phyloP scores from a whole-genome alignment of 371 early-diverging fungal genomes.

The Mucor irregularis region DNA sequence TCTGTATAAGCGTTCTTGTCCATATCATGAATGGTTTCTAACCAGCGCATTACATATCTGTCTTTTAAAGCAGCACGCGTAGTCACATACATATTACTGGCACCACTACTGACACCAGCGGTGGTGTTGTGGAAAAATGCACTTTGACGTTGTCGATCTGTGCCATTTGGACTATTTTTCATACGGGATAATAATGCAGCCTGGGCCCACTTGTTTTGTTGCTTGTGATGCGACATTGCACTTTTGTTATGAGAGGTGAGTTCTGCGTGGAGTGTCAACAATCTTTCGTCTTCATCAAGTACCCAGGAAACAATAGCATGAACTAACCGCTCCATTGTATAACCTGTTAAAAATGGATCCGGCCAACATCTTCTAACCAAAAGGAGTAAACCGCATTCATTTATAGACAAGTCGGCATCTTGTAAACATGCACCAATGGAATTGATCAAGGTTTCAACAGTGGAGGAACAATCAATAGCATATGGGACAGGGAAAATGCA shows the following conservation, averaged over 20 bases:
- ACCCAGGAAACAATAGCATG: slow-evolving; percentile 55
- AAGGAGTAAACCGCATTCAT: slow-evolving; percentile 57
- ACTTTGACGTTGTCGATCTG: slow-evolving; percentile 30
- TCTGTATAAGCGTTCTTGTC: slow-evolving; percentile 32
- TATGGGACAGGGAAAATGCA: slow-evolving; percentile 57
- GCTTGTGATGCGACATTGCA: slow-evolving; percentile 2
- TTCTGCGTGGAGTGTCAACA: slow-evolving; percentile 40
- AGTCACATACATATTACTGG: slow-evolving; percentile 47
- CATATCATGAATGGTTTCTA: slow-evolving; percentile 41
- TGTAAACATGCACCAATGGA: slow-evolving; percentile 54
- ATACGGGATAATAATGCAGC: slow-evolving; percentile 30
- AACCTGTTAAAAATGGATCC: slow-evolving; percentile 56
- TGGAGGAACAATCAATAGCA: slow-evolving; percentile 51
- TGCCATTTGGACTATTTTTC: slow-evolving; percentile 14
- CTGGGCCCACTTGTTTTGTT: slow-evolving; percentile 34
- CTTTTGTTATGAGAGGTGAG: slow-evolving; percentile 21
- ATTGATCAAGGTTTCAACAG: slow-evolving; percentile 53
- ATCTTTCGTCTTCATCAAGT: slow-evolving; percentile 55
- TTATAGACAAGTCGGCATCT: slow-evolving; percentile 54
- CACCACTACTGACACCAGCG: slow-evolving; percentile 39
- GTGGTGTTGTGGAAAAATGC: slow-evolving; percentile 11
- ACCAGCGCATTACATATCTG: slow-evolving; percentile 42
- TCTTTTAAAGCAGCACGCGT: slow-evolving; percentile 43
- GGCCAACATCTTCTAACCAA: slow-evolving; percentile 60
- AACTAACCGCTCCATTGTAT: slow-evolving; percentile 49